phyloP scores from a whole-genome alignment of 148 eudicot genomes.

The Persicaria maculosa region DNA sequence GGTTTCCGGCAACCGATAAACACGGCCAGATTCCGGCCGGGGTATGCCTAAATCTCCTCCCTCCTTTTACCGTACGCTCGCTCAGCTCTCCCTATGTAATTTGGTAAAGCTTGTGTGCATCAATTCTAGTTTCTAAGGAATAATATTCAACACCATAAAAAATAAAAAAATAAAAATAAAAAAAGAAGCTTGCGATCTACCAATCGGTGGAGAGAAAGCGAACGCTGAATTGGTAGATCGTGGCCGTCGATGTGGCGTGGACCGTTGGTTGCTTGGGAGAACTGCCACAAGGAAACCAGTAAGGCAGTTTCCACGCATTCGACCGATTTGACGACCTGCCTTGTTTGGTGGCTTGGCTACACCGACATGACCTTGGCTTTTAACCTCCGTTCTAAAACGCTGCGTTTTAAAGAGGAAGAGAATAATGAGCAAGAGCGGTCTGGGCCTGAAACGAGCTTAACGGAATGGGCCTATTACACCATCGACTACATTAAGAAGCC shows the following conservation, averaged over 20 bases:
- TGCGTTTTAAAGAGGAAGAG: neutral
- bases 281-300: neutral
- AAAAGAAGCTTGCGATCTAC: neutral
- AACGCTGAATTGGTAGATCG: neutral
- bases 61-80: neutral
- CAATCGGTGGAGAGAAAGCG: constrained; percentile 6
- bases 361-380: neutral
- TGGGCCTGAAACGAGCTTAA: neutral
- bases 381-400: neutral
- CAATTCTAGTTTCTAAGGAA: too few species aligned
- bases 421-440: neutral
- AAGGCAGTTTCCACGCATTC: neutral
- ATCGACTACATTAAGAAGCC: neutral
- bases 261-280: constrained; percentile 4
- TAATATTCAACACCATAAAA: too few species aligned
- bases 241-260: constrained; percentile 7
- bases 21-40: constrained; percentile 1
- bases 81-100: neutral
- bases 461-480: neutral
- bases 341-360: neutral
- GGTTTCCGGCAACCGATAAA: neutral
- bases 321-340: neutral
- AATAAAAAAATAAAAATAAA: too few species aligned
- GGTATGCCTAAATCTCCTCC: neutral
- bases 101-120: neutral